Base-by-base conservation (phyloP, 345 rosid genomes). In the Camelina laxa region DNA sequence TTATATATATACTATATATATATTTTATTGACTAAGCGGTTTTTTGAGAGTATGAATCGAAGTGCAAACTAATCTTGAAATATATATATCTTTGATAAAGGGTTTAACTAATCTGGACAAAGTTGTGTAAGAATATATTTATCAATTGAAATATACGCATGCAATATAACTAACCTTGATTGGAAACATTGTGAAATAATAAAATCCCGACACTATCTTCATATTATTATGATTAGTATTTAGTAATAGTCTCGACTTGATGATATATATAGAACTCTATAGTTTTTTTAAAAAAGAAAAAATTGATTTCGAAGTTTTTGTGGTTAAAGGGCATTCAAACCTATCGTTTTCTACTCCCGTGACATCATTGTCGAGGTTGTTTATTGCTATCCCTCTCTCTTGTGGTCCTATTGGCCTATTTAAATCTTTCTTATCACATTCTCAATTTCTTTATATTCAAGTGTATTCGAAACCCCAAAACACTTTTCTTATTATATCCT, bases 311-410 rank as follows among this genome's bases (percentile, higher is more conserved):
- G 22, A 5, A 75, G 33, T 61, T 69, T 68, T 68, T 68, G 67
- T 69, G 79, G 79, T 70, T 63, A 56, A 47, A 44, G 36, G 27
- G 60, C 75, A 76, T 76, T 76, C 8, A 76, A 22, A 76, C 42
- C 60, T 36, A 24, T 76, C 67, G 58, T 58, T 76, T 70, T 76
- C 75, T 54, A 54, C 7, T 14, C 65, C 60, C 51, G 72, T 89
- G 85, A 87, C 93, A 89, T 86, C 87, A 83, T 85, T 85, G 70
- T 87, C 89, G 75, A 54, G 81, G 85, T 84, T 79, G 85, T 84
- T 79, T 80, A 74, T 70, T 86, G 82, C 82, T 70, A 69, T 72
- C 74, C 53, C 70, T 77, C 79, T 72, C 70, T 41, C 62, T 73
- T 61, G 89, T 86, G 91, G 92, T 85, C 95, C 92, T 77, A 89